Base-by-base conservation (phyloP, 768 basidiomycete species). In the Leccinum arenicola region DNA sequence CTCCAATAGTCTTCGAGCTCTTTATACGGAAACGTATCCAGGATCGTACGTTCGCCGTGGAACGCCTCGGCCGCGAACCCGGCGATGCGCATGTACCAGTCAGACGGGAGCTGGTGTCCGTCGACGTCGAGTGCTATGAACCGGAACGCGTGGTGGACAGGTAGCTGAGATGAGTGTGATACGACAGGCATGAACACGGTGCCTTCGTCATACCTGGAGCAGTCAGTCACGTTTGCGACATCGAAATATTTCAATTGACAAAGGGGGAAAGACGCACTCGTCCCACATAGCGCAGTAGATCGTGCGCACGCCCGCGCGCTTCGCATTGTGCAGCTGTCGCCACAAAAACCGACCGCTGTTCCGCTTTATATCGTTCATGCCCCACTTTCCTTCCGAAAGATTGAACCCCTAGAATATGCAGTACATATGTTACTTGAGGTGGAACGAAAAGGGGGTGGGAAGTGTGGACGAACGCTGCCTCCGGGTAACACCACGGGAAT, bases 241-340 rank as follows among this genome's bases (percentile, higher is more conserved):
- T 36, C 33, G n/a, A 2, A 7, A 8, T 0, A 10, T 27, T 49
- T 29, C n/a, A 21, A 35, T 15, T 23, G 19, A 52, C 6, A 12
- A 51, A 17, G 17, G 11, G 3, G 17, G 4, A n/a, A 19, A 43
- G 2, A 73, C 77, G 61, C 59, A 80, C 86, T 92, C 91, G 66
- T 93, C 91, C 89, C 91, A 93, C 90, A 92, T 93, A 7, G 90
- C 89, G 23, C 87, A 87, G 61, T 93, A 93, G 55, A 92, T 81
- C 7, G 75, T 86, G 19, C 83, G 81, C 7, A 82, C 84, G 29
- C 87, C 84, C 29, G 80, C 80, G 49, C 79, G 76, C 27, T 80
- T 81, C 12, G 84, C 86, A 66, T 92, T 87, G 75, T 80, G 83
- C 6, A 93, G 75, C 69, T 93, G 91, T 57, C 83, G 78, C 88